Conservation (phyloP, 257 asterid genomes). For the Petrea volubilis region DNA sequence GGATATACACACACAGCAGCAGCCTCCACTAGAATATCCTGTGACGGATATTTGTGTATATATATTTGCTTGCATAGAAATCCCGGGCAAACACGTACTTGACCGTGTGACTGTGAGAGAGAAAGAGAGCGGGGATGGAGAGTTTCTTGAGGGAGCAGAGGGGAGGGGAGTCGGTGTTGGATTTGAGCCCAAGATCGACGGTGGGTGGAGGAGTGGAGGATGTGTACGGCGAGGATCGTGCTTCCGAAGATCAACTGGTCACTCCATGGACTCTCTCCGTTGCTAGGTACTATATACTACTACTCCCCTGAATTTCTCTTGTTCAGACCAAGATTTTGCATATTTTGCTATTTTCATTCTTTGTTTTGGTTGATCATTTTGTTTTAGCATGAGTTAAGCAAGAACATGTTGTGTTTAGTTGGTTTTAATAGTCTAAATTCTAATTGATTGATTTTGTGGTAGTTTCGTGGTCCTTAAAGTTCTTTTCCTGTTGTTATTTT, state of each 20-base stretch:
- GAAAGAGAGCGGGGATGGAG: constrained; percentile 45
- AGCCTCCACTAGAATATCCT: background rate
- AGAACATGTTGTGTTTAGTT: background rate
- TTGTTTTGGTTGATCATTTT: background rate
- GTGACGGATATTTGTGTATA: background rate
- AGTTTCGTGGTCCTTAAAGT: no score
- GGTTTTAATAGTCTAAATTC: background rate
- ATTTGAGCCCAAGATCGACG: constrained; percentile 70
- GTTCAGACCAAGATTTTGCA: background rate
- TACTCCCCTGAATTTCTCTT: background rate
- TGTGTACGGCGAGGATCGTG: constrained; percentile 86
- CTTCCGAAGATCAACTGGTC: constrained; percentile 76
- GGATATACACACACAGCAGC: no score
- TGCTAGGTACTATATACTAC: constrained; percentile 49
- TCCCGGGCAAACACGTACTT: background rate
- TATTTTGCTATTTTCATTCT: background rate
- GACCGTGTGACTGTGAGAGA: background rate
- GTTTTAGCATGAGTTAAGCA: background rate
- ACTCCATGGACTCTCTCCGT: constrained; percentile 83
- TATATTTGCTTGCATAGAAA: background rate
- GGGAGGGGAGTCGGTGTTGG: constrained; percentile 80
- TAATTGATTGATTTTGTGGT: background rate
- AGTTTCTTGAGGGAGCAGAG: constrained; percentile 55
- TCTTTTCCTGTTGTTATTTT: background rate
- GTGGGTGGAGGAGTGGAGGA: constrained; percentile 88